Base-by-base conservation (phyloP, 805 yeast species). In the Cyberlindnera sargentensis region DNA sequence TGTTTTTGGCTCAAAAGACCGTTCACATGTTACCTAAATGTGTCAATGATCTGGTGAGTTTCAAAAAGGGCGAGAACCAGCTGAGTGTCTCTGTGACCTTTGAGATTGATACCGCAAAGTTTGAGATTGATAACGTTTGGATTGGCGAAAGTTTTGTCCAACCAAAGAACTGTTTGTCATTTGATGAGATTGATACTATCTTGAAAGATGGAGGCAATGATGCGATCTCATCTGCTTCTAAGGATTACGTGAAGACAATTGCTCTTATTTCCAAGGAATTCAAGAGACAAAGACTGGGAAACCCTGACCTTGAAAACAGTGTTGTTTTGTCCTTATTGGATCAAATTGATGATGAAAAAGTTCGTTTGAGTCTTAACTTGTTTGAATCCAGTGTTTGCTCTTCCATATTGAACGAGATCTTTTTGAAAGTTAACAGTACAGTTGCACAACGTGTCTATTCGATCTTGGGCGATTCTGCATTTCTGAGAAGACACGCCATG, bases 331-430 rank as follows among this genome's bases (percentile, higher is more conserved):
- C 90, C 1, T 66, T 90, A 37, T 69, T 89, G 52, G 87, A 84
- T 57, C 87, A 81, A 54, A 65, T 88, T 44, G 97, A 90, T 62
- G 96, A 90, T 56, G 96, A 89, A 54, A 79, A 76, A 49, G 86
- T 82, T 8, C 74, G 81, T 39, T 73, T 84, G 42, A 76, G 79
- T 50, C 68, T 86, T 59, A 88, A 88, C 57, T 75, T 88, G 24
- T 85, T 83, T 62, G 80, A 83, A 46, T 72, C 75, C 33, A 71
- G 74, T 39, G 62, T 69, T 10, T 77, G 85, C 0, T 71, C 73
- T 34, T 71, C 76, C 37, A 67, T 88, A 34, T 67, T 87, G 27
- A 75, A 82, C 37, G 98, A 93, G 64, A 72, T 93, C 30, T 75
- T 80, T 55, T 80, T 83, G 54, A 85, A 81, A 60, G 95, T 83